Evolutionary conservation across 1,284 basidiomycete species (phyloP).

Genomic region (Trametes polyzona): DNA sequence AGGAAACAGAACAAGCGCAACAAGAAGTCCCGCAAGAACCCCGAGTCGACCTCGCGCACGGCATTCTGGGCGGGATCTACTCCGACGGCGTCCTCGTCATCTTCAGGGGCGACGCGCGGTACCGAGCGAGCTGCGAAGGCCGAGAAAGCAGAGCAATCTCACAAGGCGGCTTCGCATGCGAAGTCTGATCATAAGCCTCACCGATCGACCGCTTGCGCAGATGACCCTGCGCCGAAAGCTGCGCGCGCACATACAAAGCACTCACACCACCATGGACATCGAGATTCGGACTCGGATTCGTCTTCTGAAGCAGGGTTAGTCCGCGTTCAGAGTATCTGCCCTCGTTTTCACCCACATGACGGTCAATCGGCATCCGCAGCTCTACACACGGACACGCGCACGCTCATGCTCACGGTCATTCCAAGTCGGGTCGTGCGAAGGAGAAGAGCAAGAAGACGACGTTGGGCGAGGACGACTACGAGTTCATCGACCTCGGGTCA

Average conservation of each 20-base stretch:
- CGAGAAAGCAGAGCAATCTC: constrained; percentile 4
- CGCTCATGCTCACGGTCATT: constrained; percentile 15
- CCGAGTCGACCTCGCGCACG: constrained; percentile 10
- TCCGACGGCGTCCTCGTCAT: constrained; percentile 22
- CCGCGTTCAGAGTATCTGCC: not conserved
- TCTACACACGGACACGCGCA: constrained; percentile 14
- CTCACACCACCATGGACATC: constrained; percentile 14
- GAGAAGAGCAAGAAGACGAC: constrained; percentile 24
- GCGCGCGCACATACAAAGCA: constrained; percentile 16
- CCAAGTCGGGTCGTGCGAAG: constrained; percentile 11
- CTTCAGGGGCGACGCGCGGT: constrained; percentile 10
- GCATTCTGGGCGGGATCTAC: constrained; percentile 22
- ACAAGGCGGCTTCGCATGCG: constrained; percentile 3
- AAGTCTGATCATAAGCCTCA: constrained; percentile 7
- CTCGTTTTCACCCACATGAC: constrained; percentile 10
- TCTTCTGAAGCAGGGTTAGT: constrained; percentile 26
- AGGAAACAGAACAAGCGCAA: constrained; percentile 25
- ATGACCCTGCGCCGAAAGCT: constrained; percentile 16
- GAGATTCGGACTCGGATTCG: constrained; percentile 25
- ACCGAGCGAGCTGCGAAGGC: constrained; percentile 18
- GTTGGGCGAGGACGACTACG: constrained; percentile 36
- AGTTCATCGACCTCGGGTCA: constrained; percentile 37
- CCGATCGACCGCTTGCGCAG: constrained; percentile 13
- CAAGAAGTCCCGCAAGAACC: constrained; percentile 14
- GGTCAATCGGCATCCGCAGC: constrained; percentile 4